Conservation (phyloP, 257 asterid species). For the Ligustrum vulgare region DNA sequence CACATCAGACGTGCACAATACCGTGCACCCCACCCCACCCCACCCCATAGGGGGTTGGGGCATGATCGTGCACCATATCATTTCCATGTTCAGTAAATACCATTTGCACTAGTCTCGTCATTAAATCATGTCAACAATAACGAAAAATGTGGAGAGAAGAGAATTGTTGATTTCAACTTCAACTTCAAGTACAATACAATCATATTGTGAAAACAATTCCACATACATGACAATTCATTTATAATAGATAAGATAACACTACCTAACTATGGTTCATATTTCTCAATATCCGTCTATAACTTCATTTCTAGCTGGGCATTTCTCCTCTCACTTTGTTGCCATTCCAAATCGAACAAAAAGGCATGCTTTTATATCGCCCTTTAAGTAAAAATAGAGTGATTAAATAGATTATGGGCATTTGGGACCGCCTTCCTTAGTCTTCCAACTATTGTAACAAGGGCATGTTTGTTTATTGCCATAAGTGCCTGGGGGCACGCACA, state of each 20-base stretch:
- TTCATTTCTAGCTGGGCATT: neutral
- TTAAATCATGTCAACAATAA: too few relatives aligned
- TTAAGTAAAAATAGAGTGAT: neutral
- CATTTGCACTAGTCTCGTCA: neutral
- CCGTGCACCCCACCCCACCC: too few relatives aligned
- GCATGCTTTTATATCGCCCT: neutral
- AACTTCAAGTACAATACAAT: neutral
- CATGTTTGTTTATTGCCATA: slow-evolving; percentile 14
- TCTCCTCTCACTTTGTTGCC: neutral
- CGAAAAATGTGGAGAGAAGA: neutral
- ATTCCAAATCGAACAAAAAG: neutral
- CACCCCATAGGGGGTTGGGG: too few relatives aligned
- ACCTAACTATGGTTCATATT: neutral
- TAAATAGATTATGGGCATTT: slow-evolving; percentile 8
- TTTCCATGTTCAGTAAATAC: neutral
- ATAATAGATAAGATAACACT: neutral
- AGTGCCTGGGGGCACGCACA: slow-evolving; percentile 20
- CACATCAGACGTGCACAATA: too few relatives aligned
- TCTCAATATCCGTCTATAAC: neutral
- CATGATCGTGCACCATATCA: too few relatives aligned
- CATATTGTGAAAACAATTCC: too few relatives aligned
- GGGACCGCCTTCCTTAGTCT: slow-evolving; percentile 17
- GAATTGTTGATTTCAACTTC: neutral
- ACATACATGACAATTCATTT: neutral
- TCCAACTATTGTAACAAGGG: slow-evolving; percentile 14